These are phyloP conservation scores for Didymella glomerata DNA, from an alignment of 2,329 filamentous ascomycete genomes.

Conservation along the genomic window DNA sequence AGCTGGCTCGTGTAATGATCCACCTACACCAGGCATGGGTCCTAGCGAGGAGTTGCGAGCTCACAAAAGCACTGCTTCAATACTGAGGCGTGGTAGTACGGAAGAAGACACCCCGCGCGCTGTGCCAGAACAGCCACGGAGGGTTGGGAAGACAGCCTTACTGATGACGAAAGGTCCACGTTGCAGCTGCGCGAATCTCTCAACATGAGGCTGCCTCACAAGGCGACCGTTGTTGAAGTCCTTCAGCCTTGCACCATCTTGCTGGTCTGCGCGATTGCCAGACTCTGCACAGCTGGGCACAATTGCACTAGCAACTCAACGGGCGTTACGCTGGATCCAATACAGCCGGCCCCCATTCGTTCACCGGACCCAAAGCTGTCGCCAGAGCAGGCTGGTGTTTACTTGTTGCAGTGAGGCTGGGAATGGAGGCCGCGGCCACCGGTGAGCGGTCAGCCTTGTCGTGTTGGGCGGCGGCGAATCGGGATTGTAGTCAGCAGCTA, in stretches of 20 bases:
- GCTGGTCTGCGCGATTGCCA: not conserved
- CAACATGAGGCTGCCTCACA: not conserved
- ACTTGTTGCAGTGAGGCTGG: not conserved
- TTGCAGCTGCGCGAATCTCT: not conserved
- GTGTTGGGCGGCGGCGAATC: constrained; percentile 3
- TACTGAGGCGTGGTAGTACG: not conserved
- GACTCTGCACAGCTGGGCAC: not conserved
- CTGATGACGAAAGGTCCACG: not conserved
- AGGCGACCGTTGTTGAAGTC: not conserved
- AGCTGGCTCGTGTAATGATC: constrained; percentile 6
- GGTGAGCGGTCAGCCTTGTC: constrained; percentile 19
- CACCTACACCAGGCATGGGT: not conserved
- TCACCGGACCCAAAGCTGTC: not conserved
- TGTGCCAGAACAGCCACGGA: not conserved
- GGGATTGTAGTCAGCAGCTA: constrained; percentile 4
- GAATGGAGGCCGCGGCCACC: constrained; percentile 1
- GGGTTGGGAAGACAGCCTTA: not conserved
- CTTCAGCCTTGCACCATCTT: not conserved
- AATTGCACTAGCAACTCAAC: not conserved
- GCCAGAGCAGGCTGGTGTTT: not conserved
- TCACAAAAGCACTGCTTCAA: not conserved
- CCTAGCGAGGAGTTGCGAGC: not conserved
- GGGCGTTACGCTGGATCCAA: not conserved
- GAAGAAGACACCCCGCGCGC: not conserved
- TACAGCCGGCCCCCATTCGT: not conserved